phyloP scores from a whole-genome alignment of 2,329 filamentous ascomycete genomes.

The Cordyceps tenuipes region DNA sequence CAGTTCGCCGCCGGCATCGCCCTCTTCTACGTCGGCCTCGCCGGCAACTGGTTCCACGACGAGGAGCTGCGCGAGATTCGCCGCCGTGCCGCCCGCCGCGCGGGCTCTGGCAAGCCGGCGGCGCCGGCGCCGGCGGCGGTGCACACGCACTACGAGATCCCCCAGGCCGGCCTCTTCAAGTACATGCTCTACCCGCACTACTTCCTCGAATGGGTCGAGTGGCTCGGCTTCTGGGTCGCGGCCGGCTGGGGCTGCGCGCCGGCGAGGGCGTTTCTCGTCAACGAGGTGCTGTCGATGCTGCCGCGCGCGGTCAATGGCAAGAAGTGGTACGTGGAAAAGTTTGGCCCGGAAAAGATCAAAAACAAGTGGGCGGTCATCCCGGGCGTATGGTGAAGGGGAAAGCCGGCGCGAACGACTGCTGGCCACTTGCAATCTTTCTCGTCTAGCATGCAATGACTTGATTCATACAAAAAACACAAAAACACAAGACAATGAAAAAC shows the following conservation, averaged over 20 bases:
- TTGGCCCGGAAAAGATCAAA: conserved; percentile 74
- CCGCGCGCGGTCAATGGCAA: conserved; percentile 74
- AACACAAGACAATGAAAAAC: too few species aligned
- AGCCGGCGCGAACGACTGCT: too few species aligned
- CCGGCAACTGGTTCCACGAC: conserved; percentile 81
- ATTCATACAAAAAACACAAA: too few species aligned
- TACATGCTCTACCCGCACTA: conserved; percentile 88
- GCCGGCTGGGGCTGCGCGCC: conserved; percentile 61
- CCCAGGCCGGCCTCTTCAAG: conserved; percentile 72
- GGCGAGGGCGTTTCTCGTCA: conserved; percentile 72
- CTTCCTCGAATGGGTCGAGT: conserved; percentile 94
- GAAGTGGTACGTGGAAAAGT: conserved; percentile 80
- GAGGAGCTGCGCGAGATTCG: conserved; percentile 83
- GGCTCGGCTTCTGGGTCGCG: conserved; percentile 79
- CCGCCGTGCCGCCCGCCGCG: conserved; percentile 48
- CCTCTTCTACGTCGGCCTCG: conserved; percentile 68
- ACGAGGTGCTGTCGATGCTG: conserved; percentile 84
- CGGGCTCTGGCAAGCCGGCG: conserved; percentile 9
- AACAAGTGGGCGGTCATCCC: conserved; percentile 64
- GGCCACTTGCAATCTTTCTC: too few species aligned
- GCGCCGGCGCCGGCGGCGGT: conserved; percentile 33
- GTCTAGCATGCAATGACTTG: too few species aligned
- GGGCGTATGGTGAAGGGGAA: conserved; percentile 33
- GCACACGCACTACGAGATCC: conserved; percentile 81
- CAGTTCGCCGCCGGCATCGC: conserved; percentile 57